phyloP scores from a whole-genome alignment of 2,329 filamentous ascomycete genomes.

The Clonostachys rhizophaga region DNA sequence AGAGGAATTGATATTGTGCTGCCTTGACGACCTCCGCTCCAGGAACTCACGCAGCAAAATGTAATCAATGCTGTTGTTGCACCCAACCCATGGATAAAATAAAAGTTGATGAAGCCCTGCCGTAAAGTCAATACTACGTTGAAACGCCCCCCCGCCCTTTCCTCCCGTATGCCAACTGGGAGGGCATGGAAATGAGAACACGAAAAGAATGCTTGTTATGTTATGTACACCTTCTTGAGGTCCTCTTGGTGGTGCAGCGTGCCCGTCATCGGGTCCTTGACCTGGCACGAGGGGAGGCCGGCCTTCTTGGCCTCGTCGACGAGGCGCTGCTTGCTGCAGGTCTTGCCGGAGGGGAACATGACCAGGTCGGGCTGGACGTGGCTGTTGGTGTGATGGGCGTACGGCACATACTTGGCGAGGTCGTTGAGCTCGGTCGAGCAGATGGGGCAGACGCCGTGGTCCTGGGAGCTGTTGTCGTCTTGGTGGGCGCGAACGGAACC shows the following conservation, averaged over 20 bases:
- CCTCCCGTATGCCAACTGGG: too few species aligned
- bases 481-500: conserved; percentile 11
- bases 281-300: conserved; percentile 57
- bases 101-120: too few species aligned
- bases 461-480: background rate
- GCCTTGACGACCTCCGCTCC: too few species aligned
- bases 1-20: too few species aligned
- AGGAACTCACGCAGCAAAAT: too few species aligned
- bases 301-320: conserved; percentile 76
- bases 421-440: conserved; percentile 94
- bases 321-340: conserved; percentile 75
- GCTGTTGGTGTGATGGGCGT: conserved; percentile 92
- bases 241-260: conserved; percentile 57
- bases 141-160: too few species aligned
- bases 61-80: too few species aligned
- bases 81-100: too few species aligned
- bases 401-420: conserved; percentile 82
- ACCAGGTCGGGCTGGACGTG: conserved; percentile 85
- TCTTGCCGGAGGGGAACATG: conserved; percentile 79
- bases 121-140: too few species aligned
- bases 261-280: conserved; percentile 73
- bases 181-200: background rate
- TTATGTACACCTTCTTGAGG: conserved; percentile 88
- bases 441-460: conserved; percentile 82
- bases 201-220: conserved; percentile 35